phyloP scores from a whole-genome alignment of 805 yeast genomes.

The Ogataea henricii region DNA sequence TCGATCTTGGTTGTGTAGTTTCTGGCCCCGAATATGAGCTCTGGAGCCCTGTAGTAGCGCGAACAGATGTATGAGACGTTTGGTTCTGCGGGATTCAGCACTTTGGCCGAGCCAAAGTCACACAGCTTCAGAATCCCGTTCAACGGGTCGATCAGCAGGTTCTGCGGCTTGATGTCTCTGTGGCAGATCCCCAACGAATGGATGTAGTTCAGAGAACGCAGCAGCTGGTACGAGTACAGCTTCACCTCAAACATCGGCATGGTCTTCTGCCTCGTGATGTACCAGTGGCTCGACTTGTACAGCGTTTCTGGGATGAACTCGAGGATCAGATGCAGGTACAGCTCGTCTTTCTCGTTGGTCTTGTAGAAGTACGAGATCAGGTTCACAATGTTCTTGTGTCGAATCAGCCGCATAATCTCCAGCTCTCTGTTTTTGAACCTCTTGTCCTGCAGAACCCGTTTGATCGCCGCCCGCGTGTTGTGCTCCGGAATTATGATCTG shows the following conservation, averaged over 20 bases:
- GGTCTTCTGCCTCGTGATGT: constrained; percentile 65
- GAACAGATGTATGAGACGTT: constrained; percentile 97
- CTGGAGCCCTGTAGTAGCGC: constrained; percentile 96
- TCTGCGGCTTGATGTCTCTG: constrained; percentile 90
- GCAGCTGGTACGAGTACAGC: constrained; percentile 75
- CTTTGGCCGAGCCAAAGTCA: constrained; percentile 96
- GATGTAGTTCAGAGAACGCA: constrained; percentile 77
- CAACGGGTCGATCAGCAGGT: constrained; percentile 81
- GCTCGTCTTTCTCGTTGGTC: constrained; percentile 61
- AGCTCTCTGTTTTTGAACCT: constrained; percentile 92
- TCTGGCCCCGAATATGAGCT: constrained; percentile 94
- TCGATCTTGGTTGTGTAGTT: constrained; percentile 96
- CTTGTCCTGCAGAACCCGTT: constrained; percentile 94
- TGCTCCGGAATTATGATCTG: constrained; percentile 77
- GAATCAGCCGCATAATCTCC: constrained; percentile 89
- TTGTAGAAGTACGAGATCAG: constrained; percentile 85
- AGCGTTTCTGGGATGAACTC: constrained; percentile 97
- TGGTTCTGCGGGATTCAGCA: constrained; percentile 85
- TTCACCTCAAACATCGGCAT: constrained; percentile 93
- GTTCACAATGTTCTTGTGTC: constrained; percentile 86
- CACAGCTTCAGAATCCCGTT: constrained; percentile 87
- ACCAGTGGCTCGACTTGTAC: constrained; percentile 87
- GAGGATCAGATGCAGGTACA: constrained; percentile 84
- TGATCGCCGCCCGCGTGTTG: constrained; percentile 85
- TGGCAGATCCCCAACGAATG: constrained; percentile 82